Evolutionary conservation across 805 yeast genomes (phyloP), one percentile per base, ranked within the genome.

Genomic region (Debaryomyces maramus): DNA sequence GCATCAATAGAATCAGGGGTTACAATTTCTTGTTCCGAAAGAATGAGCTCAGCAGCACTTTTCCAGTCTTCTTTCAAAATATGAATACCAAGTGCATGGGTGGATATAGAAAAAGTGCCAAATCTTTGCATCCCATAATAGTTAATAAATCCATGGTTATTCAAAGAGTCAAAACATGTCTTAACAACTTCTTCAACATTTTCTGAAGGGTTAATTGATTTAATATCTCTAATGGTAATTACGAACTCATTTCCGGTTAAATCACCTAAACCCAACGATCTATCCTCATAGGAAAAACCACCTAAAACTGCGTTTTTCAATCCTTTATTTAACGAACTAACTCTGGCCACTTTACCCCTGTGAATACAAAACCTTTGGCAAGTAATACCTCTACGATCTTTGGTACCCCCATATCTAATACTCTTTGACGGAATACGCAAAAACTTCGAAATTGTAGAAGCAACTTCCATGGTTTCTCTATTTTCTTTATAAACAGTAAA

Each of bases 91-190:
- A 90, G 72, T 21, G 74, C 77, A 61, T 93, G 97, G 0, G 99
- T 90, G 2, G 98, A 88, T 20, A 89, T 74, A 9, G 97, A 86
- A 56, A 88, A 91, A 0, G 99, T 90, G 20, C 99, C 99, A 60
- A 93, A 93, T 56, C 99, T 73, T 69, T 93, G 99, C 90, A 93
- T 84, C n/a, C 99, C 99, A 60, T 77, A 93, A 58, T 93, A 93
- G 61, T 93, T 93, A 47, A 93, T 84, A 55, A 88, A 93, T 0
- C 99, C 99, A 20, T 75, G 70, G 1, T 69, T 70, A 36, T 70
- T 67, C 38, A 91, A 67, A 0, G 88, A 75, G 4, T 68, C 56
- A 48, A 90, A 71, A 18, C 88, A 75, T 7, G 67, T 58, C 10
- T 61, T 58, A 13, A 88, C 67, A 3, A 72, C 66, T 29, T 77